phyloP scores from a whole-genome alignment of 2,329 filamentous ascomycete species.

The Whalleya microplaca region DNA sequence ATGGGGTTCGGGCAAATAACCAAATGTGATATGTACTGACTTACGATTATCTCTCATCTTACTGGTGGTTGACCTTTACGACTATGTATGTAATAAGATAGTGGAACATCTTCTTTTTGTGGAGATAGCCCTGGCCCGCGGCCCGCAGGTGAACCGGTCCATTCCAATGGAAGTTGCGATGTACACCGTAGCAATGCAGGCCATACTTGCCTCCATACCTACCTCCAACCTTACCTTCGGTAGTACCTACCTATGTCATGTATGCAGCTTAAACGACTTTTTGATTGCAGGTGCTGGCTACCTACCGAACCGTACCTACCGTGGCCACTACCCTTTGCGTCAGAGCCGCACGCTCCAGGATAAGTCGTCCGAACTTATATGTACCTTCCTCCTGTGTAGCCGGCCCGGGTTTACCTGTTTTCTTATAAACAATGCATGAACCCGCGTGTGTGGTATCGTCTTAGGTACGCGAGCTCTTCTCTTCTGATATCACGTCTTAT shows the following conservation, averaged over 20 bases:
- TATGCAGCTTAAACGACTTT: no score
- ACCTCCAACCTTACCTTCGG: no score
- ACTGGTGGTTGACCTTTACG: no score
- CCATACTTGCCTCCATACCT: no score
- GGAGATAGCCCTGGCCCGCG: conserved; percentile 20
- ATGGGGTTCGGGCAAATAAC: conserved; percentile 13
- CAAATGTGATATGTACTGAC: conserved; percentile 19
- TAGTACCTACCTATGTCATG: no score
- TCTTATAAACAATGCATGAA: conserved; percentile 20
- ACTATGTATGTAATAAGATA: no score
- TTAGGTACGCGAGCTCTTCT: conserved; percentile 5
- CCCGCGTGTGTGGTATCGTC: conserved; percentile 1
- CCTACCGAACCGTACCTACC: conserved; percentile 5
- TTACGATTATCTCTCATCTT: conserved; percentile 9
- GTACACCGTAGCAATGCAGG: not conserved
- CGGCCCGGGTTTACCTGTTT: conserved; percentile 1
- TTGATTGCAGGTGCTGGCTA: conserved; percentile 3
- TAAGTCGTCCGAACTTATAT: conserved; percentile 5
- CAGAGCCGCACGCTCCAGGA: conserved; percentile 24
- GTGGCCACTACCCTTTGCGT: not conserved
- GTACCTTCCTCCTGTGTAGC: conserved; percentile 2
- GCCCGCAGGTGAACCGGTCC: conserved; percentile 7
- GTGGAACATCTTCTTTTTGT: conserved; percentile 9
- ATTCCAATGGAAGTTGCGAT: not conserved
- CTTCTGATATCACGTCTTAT: conserved; percentile 1